A percentile compares a stretch with the other conserved stretches of the same genome.
These are phyloP conservation scores for Alternaria postmessia DNA, from an alignment of 2,329 filamentous ascomycete species.

Conservation along the genomic window DNA sequence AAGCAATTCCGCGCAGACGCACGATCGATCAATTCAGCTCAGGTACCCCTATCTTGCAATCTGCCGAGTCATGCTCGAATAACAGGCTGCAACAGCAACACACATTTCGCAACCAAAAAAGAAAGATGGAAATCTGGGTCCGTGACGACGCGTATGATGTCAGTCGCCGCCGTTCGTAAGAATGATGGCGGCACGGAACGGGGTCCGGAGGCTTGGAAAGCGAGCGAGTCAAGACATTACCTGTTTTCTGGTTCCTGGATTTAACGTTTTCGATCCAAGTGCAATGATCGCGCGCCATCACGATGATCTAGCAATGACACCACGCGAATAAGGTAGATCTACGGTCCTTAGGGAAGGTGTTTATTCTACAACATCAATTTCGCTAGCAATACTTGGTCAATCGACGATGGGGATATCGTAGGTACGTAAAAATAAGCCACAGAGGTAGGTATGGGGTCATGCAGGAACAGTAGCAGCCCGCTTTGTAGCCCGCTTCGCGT, in stretches of 20 bases:
- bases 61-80: slow-evolving; percentile 7
- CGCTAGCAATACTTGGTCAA: slow-evolving; percentile 1
- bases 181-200: slow-evolving; percentile 18
- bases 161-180: slow-evolving; percentile 15
- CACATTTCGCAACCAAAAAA: slow-evolving; percentile 3
- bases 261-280: slow-evolving; percentile 7
- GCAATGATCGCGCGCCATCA: slow-evolving; percentile 6
- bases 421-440: not conserved
- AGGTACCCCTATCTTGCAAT: not conserved
- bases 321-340: not conserved
- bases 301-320: slow-evolving; percentile 18
- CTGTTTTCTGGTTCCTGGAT: slow-evolving; percentile 26
- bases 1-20: slow-evolving; percentile 8
- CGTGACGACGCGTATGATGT: slow-evolving; percentile 29
- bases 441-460: slow-evolving; percentile 7
- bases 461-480: slow-evolving; percentile 21
- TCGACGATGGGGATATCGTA: slow-evolving; percentile 12
- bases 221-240: slow-evolving; percentile 8
- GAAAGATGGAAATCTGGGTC: slow-evolving; percentile 12
- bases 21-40: slow-evolving; percentile 2
- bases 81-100: slow-evolving; percentile 1
- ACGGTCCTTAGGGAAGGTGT: slow-evolving; percentile 1
- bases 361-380: not conserved
- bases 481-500: slow-evolving; percentile 2
- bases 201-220: slow-evolving; percentile 7